Evolutionary conservation across 177 flowering plant species (phyloP), one percentile per base, ranked within the genome.

Genomic region (Vitis hybrid): DNA sequence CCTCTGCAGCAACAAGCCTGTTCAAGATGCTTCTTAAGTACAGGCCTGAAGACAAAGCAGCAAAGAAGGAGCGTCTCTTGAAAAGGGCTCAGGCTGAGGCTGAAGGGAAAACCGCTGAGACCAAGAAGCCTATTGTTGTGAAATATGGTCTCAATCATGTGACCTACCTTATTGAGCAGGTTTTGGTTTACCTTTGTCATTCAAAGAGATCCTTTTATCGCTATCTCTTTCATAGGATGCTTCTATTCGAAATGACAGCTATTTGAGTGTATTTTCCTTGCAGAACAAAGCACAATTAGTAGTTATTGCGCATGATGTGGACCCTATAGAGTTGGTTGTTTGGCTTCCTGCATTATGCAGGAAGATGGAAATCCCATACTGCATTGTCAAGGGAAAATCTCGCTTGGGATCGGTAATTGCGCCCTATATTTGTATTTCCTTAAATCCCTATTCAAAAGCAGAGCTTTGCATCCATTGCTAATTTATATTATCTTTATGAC

Each of bases 91-190:
- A 85, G 64, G 83, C 84, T 10, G 84, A 85, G 68, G 65, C 84
- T 15, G 86, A 85, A 51, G 88, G 88, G 20, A 89, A 86, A 72
- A 71, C 84, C 9, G 67, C 77, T 12, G 93, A 86, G 70, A 65
- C 72, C 4, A 87, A 87, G 79, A 89, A 87, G 77, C 90, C 93
- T 1, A 83, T 89, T 82, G 88, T 89, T 68, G 91, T 89, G 61
- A 89, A 87, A 70, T 89, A 89, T 71, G 93, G 96, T 49, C 84
- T 90, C 29, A 90, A 88, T 76, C 95, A 90, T 75, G 80, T 90
- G 6, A 90, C 95, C 15, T 90, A 88, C 71, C 91, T 90, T 13
- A 85, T 86, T 62, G 91, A 87, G 79, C 91, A 88, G 90, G 90
- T 87, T 13, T 52, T 67, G 8, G 53, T 57, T 22, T 54, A 13